phyloP scores from a whole-genome alignment of 2,329 filamentous ascomycete species.

The Plenodomus biglobosus region DNA sequence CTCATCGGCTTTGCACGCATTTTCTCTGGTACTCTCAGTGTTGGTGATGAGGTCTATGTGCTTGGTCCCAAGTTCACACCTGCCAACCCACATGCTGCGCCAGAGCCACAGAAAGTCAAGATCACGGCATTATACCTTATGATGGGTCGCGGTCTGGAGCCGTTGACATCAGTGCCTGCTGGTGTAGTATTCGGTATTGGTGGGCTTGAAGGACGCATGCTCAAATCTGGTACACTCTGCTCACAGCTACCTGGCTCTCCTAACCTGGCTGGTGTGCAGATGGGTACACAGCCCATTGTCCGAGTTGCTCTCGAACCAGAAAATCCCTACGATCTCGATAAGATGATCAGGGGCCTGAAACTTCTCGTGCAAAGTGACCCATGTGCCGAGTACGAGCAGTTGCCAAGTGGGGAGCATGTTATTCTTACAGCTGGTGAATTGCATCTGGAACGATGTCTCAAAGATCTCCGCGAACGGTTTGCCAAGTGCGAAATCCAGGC shows the following conservation, averaged over 20 bases:
- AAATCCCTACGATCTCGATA: conserved; percentile 86
- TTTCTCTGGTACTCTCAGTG: conserved; percentile 85
- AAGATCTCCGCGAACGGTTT: conserved; percentile 89
- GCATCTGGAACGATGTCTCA: conserved; percentile 90
- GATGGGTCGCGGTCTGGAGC: conserved; percentile 88
- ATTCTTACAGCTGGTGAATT: conserved; percentile 91
- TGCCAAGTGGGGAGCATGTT: conserved; percentile 91
- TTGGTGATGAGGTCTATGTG: conserved; percentile 90
- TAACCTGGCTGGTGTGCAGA: conserved; percentile 83
- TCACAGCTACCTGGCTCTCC: conserved; percentile 82
- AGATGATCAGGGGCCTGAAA: conserved; percentile 87
- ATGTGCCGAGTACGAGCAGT: conserved; percentile 92
- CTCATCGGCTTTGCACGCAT: conserved; percentile 92
- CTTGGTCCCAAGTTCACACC: conserved; percentile 92
- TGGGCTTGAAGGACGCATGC: conserved; percentile 86
- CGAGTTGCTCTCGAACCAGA: conserved; percentile 92
- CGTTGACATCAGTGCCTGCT: conserved; percentile 80
- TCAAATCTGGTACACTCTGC: conserved; percentile 93
- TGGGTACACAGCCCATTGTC: conserved; percentile 86
- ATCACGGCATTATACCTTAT: conserved; percentile 90
- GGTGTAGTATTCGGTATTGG: conserved; percentile 95
- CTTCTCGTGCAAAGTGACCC: conserved; percentile 93
- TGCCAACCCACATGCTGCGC: conserved; percentile 68
- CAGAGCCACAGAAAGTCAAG: conserved; percentile 77
- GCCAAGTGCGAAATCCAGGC: conserved; percentile 93